Evolutionary conservation across 2,329 filamentous ascomycete species (phyloP).

Genomic region (Calonectria honghensis): DNA sequence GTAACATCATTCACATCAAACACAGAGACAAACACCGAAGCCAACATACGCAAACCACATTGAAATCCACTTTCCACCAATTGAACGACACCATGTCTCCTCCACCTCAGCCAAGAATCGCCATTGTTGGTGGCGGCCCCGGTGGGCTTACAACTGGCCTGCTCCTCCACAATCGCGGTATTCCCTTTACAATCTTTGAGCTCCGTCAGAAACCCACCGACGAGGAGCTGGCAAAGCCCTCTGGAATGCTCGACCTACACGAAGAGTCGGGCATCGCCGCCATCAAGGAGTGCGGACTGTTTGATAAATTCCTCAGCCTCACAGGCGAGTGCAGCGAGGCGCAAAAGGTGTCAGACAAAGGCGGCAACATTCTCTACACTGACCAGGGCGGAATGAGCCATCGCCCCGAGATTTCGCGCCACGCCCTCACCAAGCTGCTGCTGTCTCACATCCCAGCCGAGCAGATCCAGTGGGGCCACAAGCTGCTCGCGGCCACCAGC

Average conservation of each 20-base stretch:
- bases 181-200: constrained; percentile 70
- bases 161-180: constrained; percentile 65
- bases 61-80: background rate
- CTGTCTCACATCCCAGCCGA: constrained; percentile 55
- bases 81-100: constrained; percentile 9
- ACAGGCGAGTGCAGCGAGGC: constrained; percentile 55
- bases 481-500: background rate
- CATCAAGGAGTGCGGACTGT: constrained; percentile 68
- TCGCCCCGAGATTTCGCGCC: constrained; percentile 63
- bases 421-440: constrained; percentile 60
- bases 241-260: constrained; percentile 73
- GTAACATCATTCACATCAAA: background rate
- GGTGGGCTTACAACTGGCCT: constrained; percentile 64
- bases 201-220: constrained; percentile 42
- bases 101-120: constrained; percentile 56
- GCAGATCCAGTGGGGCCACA: constrained; percentile 61
- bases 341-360: constrained; percentile 50
- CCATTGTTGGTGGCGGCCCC: constrained; percentile 70
- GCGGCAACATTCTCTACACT: constrained; percentile 48
- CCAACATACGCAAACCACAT: background rate
- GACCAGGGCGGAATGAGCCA: constrained; percentile 43
- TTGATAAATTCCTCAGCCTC: constrained; percentile 66
- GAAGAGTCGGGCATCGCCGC: constrained; percentile 68
- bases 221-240: constrained; percentile 59
- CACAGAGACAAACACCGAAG: background rate